These are phyloP conservation scores for Austroboletus novae-zelandiae DNA, from an alignment of 1,284 basidiomycete genomes.

Conservation along the genomic window DNA sequence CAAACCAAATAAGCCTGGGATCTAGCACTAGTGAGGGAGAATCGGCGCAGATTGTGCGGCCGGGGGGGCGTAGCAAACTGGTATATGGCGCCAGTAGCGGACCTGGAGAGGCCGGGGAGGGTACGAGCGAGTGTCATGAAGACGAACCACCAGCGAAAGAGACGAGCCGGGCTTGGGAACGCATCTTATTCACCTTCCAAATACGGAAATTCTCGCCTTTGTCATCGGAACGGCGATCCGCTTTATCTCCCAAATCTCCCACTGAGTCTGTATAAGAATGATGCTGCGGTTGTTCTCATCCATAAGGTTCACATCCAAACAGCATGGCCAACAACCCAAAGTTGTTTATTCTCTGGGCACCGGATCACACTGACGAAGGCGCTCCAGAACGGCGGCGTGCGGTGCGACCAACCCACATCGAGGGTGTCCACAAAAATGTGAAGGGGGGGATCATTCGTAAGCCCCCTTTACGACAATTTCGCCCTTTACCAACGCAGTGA, in stretches of 20 bases:
- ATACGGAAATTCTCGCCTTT: not conserved
- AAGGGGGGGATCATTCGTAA: constrained; percentile 39
- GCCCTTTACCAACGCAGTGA: too few species aligned
- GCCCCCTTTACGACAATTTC: constrained; percentile 1
- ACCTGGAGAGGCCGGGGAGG: not conserved
- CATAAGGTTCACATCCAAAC: too few species aligned
- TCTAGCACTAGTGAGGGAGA: constrained; percentile 10
- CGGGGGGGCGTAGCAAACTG: not conserved
- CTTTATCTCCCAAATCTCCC: constrained; percentile 2
- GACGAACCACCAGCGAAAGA: not conserved
- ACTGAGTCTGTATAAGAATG: not conserved
- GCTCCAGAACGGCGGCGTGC: constrained; percentile 43
- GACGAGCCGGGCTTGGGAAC: too few species aligned
- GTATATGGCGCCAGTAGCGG: not conserved
- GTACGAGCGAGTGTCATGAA: not conserved
- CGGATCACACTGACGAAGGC: constrained; percentile 48
- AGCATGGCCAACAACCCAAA: constrained; percentile 15
- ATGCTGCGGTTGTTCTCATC: not conserved
- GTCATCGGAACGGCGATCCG: constrained; percentile 5
- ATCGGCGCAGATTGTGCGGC: constrained; percentile 8
- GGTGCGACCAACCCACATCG: constrained; percentile 47
- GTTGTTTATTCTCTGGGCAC: constrained; percentile 51
- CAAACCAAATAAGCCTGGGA: constrained; percentile 47
- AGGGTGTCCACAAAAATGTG: constrained; percentile 33
- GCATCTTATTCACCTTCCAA: constrained; percentile 13